A percentile compares a stretch with the other conserved stretches of the same genome.
Conservation (phyloP, 2,329 filamentous ascomycete species). For the Byssoonygena ceratinophila region DNA sequence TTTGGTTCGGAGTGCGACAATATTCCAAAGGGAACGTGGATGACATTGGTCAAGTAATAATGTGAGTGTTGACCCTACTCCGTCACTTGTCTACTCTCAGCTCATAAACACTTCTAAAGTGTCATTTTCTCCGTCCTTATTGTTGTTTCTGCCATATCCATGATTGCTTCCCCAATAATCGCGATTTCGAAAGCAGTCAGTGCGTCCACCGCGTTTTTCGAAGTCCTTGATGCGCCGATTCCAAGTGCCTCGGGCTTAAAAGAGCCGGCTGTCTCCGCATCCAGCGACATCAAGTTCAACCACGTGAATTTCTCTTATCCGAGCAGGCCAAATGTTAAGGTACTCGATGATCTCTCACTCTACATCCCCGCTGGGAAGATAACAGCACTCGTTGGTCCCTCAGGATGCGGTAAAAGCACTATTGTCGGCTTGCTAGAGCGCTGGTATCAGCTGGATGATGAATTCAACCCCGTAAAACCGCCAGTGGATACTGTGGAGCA, state of each 20-base stretch:
- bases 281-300: constrained; percentile 49
- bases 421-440: constrained; percentile 36
- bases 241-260: constrained; percentile 31
- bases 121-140: constrained; percentile 29
- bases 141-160: constrained; percentile 14
- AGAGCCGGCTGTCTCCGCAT: constrained; percentile 42
- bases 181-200: constrained; percentile 28
- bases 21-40: constrained; percentile 27
- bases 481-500: background rate
- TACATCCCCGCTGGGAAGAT: constrained; percentile 29
- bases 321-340: constrained; percentile 28
- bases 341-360: constrained; percentile 29
- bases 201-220: constrained; percentile 26
- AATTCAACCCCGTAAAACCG: background rate
- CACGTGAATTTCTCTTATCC: constrained; percentile 66
- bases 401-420: constrained; percentile 39
- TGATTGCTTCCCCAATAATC: constrained; percentile 24
- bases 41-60: constrained; percentile 30
- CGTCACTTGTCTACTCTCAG: background rate
- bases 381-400: constrained; percentile 38
- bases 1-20: constrained; percentile 31
- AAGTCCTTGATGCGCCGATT: constrained; percentile 25
- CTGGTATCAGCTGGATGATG: constrained; percentile 30
- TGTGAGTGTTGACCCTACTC: constrained; percentile 18
- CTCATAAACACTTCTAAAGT: constrained; percentile 16